A percentile compares a stretch with the other conserved stretches of the same genome.
Evolutionary conservation across 208 protist species (phyloP).

Genomic region (Tetramitus jugosus): DNA sequence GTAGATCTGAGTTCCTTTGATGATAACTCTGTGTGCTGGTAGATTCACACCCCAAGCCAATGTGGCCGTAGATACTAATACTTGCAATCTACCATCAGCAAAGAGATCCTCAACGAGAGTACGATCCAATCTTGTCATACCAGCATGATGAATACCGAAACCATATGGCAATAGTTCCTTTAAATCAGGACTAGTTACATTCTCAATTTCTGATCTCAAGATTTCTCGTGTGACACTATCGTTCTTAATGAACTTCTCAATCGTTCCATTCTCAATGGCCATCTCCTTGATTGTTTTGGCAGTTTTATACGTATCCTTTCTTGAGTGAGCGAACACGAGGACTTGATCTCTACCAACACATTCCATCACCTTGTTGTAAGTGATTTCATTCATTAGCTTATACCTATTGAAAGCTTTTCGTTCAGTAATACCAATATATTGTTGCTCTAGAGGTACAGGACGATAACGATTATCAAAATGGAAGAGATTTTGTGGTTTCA

Average conservation of each 20-base stretch:
- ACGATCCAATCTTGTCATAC: constrained; percentile 87
- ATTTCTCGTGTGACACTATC: constrained; percentile 65
- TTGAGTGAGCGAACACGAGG: constrained; percentile 98
- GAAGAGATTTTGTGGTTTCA: constrained; percentile 79
- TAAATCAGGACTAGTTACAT: constrained; percentile 45
- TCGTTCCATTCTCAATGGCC: constrained; percentile 68
- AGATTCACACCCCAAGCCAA: constrained; percentile 99
- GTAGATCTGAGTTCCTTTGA: constrained; percentile 99
- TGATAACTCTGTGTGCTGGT: constrained; percentile 98
- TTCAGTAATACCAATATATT: constrained; percentile 92
- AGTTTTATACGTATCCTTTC: constrained; percentile 95
- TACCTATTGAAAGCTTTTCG: constrained; percentile 82
- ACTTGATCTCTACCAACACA: constrained; percentile 82
- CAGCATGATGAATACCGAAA: constrained; percentile 98
- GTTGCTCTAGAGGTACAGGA: constrained; percentile 94
- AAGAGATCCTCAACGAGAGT: constrained; percentile 96
- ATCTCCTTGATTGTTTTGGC: constrained; percentile 74
- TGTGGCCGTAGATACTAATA: constrained; percentile 98
- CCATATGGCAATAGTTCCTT: constrained; percentile 84
- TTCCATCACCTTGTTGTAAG: constrained; percentile 91
- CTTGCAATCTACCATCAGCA: constrained; percentile 79
- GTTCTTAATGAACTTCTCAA: constrained; percentile 73
- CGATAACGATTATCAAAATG: constrained; percentile 86
- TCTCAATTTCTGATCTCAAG: constrained; percentile 50
- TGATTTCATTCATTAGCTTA: constrained; percentile 92